Percentiles rank a stretch among this genome's conserved stretches.
phyloP scores from a whole-genome alignment of 345 rosid genomes.

The Populus tremula region DNA sequence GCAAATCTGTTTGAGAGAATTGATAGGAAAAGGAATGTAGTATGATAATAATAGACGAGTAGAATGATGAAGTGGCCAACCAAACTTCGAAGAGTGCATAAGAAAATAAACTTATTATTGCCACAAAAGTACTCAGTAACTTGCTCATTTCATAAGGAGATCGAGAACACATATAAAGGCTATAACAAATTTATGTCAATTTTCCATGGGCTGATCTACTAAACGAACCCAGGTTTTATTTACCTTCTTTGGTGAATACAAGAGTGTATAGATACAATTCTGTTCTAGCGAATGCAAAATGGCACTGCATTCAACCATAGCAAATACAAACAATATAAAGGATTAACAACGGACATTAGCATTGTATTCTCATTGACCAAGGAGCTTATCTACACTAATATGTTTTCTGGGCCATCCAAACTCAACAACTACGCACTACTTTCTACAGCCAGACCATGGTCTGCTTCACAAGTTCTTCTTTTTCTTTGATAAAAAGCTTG shows the following conservation, averaged over 20 bases:
- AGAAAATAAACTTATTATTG: background rate
- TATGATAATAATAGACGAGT: background rate
- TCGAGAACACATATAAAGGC: background rate
- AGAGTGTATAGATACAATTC: background rate
- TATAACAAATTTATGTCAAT: background rate
- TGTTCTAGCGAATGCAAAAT: background rate
- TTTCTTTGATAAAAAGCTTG: too few relatives aligned
- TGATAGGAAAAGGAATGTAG: constrained; percentile 7
- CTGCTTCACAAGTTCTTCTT: too few relatives aligned
- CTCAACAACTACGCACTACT: too few relatives aligned
- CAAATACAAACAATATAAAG: background rate
- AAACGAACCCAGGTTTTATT: too few relatives aligned
- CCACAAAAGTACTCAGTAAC: background rate
- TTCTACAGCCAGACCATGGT: too few relatives aligned
- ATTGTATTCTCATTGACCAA: background rate
- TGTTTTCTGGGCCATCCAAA: too few relatives aligned
- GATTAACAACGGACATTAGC: background rate
- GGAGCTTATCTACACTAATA: background rate
- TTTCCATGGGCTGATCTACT: background rate
- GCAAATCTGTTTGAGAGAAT: constrained; percentile 15
- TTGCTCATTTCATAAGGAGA: background rate
- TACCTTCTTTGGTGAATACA: background rate
- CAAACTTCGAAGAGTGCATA: background rate
- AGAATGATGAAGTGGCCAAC: background rate
- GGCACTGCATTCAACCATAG: background rate